A percentile compares a stretch with the other conserved stretches of the same genome.
Evolutionary conservation across 1,139 yeast genomes (phyloP).

Genomic region (Lodderomyces theae): DNA sequence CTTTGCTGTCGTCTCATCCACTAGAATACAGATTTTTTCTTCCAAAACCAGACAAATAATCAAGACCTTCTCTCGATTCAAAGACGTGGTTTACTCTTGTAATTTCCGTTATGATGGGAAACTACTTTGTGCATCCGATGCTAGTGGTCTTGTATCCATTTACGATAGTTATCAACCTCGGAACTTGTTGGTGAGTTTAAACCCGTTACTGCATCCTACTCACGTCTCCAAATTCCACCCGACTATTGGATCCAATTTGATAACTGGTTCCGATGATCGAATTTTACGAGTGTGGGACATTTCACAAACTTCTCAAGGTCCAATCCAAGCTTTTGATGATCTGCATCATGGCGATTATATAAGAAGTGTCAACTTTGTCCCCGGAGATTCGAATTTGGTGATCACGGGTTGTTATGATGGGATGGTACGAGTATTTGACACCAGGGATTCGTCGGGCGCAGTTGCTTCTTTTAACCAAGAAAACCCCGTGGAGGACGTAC

Average conservation of each 20-base stretch:
- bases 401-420: conserved; percentile 98
- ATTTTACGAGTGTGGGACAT: conserved; percentile 86
- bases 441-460: conserved; percentile 46
- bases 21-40: conserved; percentile 88
- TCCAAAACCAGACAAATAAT: conserved; percentile 89
- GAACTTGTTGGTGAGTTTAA: conserved; percentile 71
- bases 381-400: conserved; percentile 67
- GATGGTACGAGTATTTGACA: conserved; percentile 77
- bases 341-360: conserved; percentile 80
- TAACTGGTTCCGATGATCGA: conserved; percentile 92
- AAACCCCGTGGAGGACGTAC: conserved; percentile 80
- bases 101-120: conserved; percentile 83
- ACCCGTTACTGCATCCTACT: conserved; percentile 82
- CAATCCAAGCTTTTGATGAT: conserved; percentile 65
- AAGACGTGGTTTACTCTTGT: conserved; percentile 85
- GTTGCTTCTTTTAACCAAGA: conserved; percentile 39
- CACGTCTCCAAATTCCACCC: conserved; percentile 95
- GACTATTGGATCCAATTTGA: conserved; percentile 61
- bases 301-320: conserved; percentile 64
- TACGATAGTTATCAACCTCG: conserved; percentile 80
- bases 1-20: conserved; percentile 89
- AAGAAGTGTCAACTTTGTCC: conserved; percentile 76
- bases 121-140: conserved; percentile 83
- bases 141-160: conserved; percentile 79
- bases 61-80: conserved; percentile 86